Evolutionary conservation across 331 rosid species (phyloP), one percentile per base, ranked within the genome.

Genomic region (Rhamnella rubrinervis): DNA sequence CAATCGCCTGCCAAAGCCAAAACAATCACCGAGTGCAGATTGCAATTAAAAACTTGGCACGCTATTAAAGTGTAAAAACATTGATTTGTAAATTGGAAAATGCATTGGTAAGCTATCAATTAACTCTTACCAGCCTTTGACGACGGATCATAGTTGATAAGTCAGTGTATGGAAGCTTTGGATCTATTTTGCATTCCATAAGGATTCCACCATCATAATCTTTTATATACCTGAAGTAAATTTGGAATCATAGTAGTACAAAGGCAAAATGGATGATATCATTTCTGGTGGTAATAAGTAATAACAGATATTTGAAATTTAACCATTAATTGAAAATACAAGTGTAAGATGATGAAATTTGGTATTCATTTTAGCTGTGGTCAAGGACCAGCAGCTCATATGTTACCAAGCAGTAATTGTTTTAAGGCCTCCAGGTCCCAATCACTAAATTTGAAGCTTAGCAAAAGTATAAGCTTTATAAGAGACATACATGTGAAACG

Each of bases 121-220:
- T 65, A 65, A 56, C 59, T 23, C 75, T 77, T 82, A 89, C 98
- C 96, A 82, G 92, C 71, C 98, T 85, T 82, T 95, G 98, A 56
- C 90, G 91, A 59, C 93, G 95, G 79, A 95, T 83, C 98, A 95
- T 95, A 64, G 96, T 82, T 70, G 97, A 91, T 68, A 95, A 78
- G 77, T 95, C 98, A 35, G 89, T 91, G 81, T 91, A 91, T 16
- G 97, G 95, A 59, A 95, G 95, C 80, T 89, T 95, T 55, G 87
- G 96, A 81, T 95, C 97, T 67, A 95, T 91, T 87, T 80, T 95
- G 89, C 96, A 95, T 80, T 95, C 98, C 98, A 95, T 91, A 55
- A 95, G 93, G 67, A 91, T 84, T 61, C 96, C 98, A 65, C 98
- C 98, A 74, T 95, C 98, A 56, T 95, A 95, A 71, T 95, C 98